These are phyloP conservation scores for Apiospora hydei DNA, from an alignment of 2,329 filamentous ascomycete genomes.

Conservation along the genomic window DNA sequence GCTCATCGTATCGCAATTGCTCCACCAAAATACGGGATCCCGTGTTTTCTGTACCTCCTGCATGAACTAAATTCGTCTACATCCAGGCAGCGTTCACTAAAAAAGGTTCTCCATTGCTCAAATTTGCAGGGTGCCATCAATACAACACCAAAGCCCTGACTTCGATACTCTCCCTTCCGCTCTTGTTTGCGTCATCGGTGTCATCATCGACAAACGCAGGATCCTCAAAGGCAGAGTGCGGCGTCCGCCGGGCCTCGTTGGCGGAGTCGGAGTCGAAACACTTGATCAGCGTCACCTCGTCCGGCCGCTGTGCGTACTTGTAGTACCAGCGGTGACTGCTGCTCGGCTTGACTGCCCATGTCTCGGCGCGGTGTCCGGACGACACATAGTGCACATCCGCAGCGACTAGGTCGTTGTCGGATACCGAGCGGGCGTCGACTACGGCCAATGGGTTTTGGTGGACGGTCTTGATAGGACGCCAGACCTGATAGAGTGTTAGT, in stretches of 20 bases:
- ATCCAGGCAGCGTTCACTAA: not conserved
- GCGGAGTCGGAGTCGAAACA: constrained; percentile 64
- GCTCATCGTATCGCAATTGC: not conserved
- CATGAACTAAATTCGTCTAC: too few relatives aligned
- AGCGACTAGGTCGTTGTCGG: constrained; percentile 55
- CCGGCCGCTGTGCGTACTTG: constrained; percentile 54
- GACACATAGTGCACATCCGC: constrained; percentile 35
- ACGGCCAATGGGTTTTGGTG: constrained; percentile 60
- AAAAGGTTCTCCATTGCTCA: not conserved
- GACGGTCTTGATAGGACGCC: constrained; percentile 57
- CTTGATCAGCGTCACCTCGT: constrained; percentile 64
- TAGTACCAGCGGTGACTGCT: constrained; percentile 55
- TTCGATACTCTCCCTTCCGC: constrained; percentile 59
- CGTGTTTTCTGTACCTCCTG: not conserved
- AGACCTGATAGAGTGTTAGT: constrained; percentile 32
- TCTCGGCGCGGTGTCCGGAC: constrained; percentile 52
- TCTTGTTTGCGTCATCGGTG: constrained; percentile 37
- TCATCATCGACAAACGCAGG: constrained; percentile 44
- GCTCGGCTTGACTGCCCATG: constrained; percentile 44
- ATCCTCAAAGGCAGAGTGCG: constrained; percentile 61
- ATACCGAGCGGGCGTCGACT: constrained; percentile 55
- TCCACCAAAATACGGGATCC: not conserved
- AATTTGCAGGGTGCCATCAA: constrained; percentile 13
- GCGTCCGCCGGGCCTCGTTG: constrained; percentile 52
- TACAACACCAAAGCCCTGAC: constrained; percentile 59